Base-by-base conservation (phyloP, 352 stramenopile genomes). In the Globisporangium nagaii region DNA sequence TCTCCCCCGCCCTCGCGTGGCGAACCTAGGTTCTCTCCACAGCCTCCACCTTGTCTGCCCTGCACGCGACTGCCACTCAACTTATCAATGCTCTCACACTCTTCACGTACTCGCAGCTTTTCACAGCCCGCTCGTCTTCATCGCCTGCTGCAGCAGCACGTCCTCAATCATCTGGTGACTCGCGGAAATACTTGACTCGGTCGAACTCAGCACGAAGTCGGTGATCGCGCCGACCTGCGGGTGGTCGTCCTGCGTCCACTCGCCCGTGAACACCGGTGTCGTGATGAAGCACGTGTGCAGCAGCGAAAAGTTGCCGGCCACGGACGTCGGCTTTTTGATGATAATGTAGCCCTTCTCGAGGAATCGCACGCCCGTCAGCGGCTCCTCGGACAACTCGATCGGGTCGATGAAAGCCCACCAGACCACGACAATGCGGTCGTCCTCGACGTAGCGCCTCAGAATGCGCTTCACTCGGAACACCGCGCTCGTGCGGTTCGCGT, bases 221-320 rank as follows among this genome's bases (percentile, higher is more conserved):
- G 65, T 75, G 45, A 52, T 36, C 5, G 69, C 62, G 20, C 71
- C 62, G 24, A 77, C 53, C 49, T 60, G 39, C 32, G 70, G 47
- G 42, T 68, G 36, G 40, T 64, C 24, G 31, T 53, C 49, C 13
- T 46, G 32, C 32, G 32, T 44, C 37, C 37, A 44, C 28, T 34
- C 40, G 22, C 40, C 40, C 40, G 40, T 45, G 19, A 45, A 45
- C 40, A 45, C 10, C 62, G 76, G 76, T 3, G 71, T 83, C 40
- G 82, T 79, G 35, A 88, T 66, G 54, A 79, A 79, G 51, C 71
- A 80, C 52, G 74, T 73, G 53, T 84, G 73, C 40, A 88, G 36
- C 28, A 85, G 61, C 47, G 71, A 61, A 47, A 63, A 74, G 11
- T 62, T 53, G 45, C 58, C 39, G 36, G 66, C 61, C 32, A 70